Base-by-base conservation (phyloP, 495 filamentous ascomycete genomes). In the Trichoderma virens region DNA sequence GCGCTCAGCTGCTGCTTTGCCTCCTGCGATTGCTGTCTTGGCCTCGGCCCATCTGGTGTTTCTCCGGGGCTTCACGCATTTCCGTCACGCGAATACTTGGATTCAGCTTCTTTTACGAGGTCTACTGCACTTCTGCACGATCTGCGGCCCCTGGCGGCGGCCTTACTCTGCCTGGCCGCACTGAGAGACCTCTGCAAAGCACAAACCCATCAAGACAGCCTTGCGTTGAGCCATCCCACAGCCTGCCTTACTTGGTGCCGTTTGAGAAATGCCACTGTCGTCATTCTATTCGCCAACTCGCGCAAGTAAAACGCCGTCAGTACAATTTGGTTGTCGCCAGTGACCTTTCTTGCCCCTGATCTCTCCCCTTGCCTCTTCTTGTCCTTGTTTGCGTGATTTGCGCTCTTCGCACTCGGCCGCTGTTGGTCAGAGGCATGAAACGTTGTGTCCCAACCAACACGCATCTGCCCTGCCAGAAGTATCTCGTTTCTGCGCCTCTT, bases 171-270 rank as follows among this genome's bases (percentile, higher is more conserved):
- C 27, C 14, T 56, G 23, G 51, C 51, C 51, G 25, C 51, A 56
- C 47, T 14, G 20, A 16, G 18, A 8, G 47, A 27, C 11, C 25
- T 11, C 8, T 1, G 3, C 9, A 13, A 4, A 56, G 9, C 16
- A 9, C 25, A 13, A 28, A 27, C 13, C 27, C 23, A 27, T 56
- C 23, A 30, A 56, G 25, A 16, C 25, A 56, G 27, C 51, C 51
- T 56, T 56, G 13, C 27, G 25, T 28, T 56, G 51, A 56, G 51
- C 51, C 51, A 56, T 56, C 51, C 20, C 51, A 27, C 51, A 56
- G 23, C 11, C 18, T 7, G 45, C 45, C 51, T 56, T n/a, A 56
- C 51, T 28, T 16, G 51, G 25, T 1, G 51, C 51, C 13, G 7
- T 28, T 45, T 27, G n/a, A 56, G 51, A 11, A 56, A 1, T 30